Evolutionary conservation across 345 rosid species (phyloP).

Genomic region (Combretum micranthum): DNA sequence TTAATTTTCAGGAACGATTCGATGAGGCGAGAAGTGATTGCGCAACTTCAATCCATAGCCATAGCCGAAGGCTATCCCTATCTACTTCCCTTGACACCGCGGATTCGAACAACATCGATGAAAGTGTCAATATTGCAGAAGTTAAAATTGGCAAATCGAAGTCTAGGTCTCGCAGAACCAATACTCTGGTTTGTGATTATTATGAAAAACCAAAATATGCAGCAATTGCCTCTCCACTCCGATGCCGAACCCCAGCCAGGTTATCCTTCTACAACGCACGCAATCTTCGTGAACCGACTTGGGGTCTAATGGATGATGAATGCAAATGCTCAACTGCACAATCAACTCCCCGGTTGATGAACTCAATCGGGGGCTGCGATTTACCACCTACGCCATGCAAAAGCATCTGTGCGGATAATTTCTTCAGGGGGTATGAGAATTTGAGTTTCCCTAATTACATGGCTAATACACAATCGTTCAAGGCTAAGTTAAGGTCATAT

Average conservation of each 20-base stretch:
- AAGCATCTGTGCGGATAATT: slow-evolving; percentile 52
- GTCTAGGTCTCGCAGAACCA: no score
- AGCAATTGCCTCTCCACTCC: slow-evolving; percentile 33
- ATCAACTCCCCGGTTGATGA: slow-evolving; percentile 53
- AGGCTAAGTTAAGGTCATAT: slow-evolving; percentile 69
- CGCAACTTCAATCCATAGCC: slow-evolving; percentile 34
- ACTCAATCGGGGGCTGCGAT: slow-evolving; percentile 13
- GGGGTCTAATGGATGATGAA: slow-evolving; percentile 55
- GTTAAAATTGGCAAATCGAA: slow-evolving; percentile 34
- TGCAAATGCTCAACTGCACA: slow-evolving; percentile 60
- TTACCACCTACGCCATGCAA: slow-evolving; percentile 49
- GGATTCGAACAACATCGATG: slow-evolving; percentile 20
- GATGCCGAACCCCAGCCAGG: slow-evolving; percentile 19
- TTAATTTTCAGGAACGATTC: slow-evolving; percentile 35
- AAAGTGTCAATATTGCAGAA: slow-evolving; percentile 72
- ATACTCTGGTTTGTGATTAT: slow-evolving; percentile 30
- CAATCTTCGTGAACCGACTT: slow-evolving; percentile 28
- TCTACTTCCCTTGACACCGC: slow-evolving; percentile 45
- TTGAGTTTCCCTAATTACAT: slow-evolving; percentile 50
- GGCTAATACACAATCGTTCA: slow-evolving; percentile 78
- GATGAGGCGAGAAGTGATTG: slow-evolving; percentile 57
- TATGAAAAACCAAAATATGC: slow-evolving; percentile 36
- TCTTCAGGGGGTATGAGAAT: slow-evolving; percentile 34
- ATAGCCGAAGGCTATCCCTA: slow-evolving; percentile 20
- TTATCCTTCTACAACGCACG: slow-evolving; percentile 23